These are phyloP conservation scores for Nicotiana attenuata DNA, from an alignment of 257 asterid genomes.

Conservation along the genomic window DNA sequence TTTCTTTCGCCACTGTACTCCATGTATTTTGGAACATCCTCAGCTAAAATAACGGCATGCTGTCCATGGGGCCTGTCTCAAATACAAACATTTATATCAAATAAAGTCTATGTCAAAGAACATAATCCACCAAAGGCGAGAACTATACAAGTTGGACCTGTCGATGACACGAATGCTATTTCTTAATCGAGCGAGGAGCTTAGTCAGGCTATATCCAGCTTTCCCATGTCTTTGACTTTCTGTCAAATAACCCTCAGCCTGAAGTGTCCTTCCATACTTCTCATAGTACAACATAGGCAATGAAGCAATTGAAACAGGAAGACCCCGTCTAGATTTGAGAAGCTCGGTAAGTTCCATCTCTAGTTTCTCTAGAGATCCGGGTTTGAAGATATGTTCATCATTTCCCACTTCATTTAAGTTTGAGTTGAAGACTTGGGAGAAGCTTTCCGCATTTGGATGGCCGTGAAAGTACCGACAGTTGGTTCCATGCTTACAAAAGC, in stretches of 20 bases:
- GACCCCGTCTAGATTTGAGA: slow-evolving; percentile 59
- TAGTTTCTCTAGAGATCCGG: slow-evolving; percentile 59
- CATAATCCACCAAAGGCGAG: not conserved
- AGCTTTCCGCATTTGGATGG: slow-evolving; percentile 35
- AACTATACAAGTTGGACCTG: slow-evolving; percentile 34
- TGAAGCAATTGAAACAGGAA: slow-evolving; percentile 77
- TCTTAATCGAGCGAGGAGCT: slow-evolving; percentile 69
- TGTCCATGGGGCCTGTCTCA: slow-evolving; percentile 84
- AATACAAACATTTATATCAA: not conserved
- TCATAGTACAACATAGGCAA: slow-evolving; percentile 79
- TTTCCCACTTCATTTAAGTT: slow-evolving; percentile 30
- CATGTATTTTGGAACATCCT: slow-evolving; percentile 62
- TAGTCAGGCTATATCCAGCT: slow-evolving; percentile 82
- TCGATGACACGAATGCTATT: slow-evolving; percentile 62
- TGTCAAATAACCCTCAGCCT: slow-evolving; percentile 82
- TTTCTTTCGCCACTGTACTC: slow-evolving; percentile 55
- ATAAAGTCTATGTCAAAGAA: not conserved
- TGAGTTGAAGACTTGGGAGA: slow-evolving; percentile 30
- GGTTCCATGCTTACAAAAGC: slow-evolving; percentile 82
- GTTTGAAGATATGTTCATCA: slow-evolving; percentile 51
- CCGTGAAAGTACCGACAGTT: slow-evolving; percentile 73
- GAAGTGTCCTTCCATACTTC: slow-evolving; percentile 61
- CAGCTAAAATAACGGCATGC: slow-evolving; percentile 68
- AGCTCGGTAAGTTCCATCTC: slow-evolving; percentile 70
- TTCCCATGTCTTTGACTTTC: slow-evolving; percentile 92